Conservation (phyloP, 2,329 filamentous ascomycete species). For the Botrytis tulipae region DNA sequence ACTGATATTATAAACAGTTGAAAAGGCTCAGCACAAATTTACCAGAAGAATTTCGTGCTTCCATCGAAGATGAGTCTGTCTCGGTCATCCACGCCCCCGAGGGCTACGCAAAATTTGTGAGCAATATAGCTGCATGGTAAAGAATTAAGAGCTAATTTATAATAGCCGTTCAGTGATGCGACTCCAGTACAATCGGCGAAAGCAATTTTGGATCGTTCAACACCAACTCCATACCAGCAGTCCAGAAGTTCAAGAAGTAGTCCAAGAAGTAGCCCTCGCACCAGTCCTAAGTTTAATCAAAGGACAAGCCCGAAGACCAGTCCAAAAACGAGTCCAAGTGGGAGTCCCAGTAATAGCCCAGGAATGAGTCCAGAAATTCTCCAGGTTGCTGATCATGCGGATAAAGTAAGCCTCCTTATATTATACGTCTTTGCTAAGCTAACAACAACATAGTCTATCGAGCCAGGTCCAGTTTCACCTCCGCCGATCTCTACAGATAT, state of each 20-base stretch:
- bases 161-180: slow-evolving; percentile 7
- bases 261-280: slow-evolving; percentile 7
- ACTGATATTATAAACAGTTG: slow-evolving; percentile 32
- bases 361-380: slow-evolving; percentile 7
- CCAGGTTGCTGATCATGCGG: slow-evolving; percentile 14
- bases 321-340: slow-evolving; percentile 1
- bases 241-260: slow-evolving; percentile 24
- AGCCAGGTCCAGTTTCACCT: slow-evolving; percentile 44
- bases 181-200: slow-evolving; percentile 7
- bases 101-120: slow-evolving; percentile 77
- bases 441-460: slow-evolving; percentile 28
- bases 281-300: slow-evolving; percentile 9
- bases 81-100: slow-evolving; percentile 91
- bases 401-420: slow-evolving; percentile 30
- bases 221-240: slow-evolving; percentile 38
- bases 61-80: slow-evolving; percentile 71
- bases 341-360: slow-evolving; percentile 3
- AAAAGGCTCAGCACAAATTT: slow-evolving; percentile 49
- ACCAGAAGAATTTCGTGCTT: slow-evolving; percentile 55
- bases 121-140: neutral
- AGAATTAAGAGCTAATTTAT: slow-evolving; percentile 6
- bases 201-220: slow-evolving; percentile 32
- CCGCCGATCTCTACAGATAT: slow-evolving; percentile 77
- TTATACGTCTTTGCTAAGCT: neutral
- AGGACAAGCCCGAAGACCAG: slow-evolving; percentile 12